Conservation (phyloP, 768 basidiomycete species). For the Grammothele lineata region DNA sequence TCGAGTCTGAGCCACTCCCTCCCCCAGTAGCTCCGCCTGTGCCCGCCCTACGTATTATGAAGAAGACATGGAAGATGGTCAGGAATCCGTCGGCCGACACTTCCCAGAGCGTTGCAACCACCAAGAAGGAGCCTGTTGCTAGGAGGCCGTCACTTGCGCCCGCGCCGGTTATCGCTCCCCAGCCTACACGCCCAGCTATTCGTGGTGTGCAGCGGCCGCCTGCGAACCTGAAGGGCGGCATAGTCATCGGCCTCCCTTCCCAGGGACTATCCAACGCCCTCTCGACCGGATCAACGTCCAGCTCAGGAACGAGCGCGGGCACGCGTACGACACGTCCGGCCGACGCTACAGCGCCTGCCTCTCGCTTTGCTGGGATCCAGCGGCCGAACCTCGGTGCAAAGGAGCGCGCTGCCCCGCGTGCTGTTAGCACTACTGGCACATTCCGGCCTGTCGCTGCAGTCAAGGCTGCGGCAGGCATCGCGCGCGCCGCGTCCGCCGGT, state of each 20-base stretch:
- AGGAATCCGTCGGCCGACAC: conserved; percentile 2
- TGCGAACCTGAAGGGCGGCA: conserved; percentile 10
- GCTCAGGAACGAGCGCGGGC: conserved; percentile 2
- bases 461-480: background rate
- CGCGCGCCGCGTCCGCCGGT: background rate
- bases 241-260: conserved; percentile 10
- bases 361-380: conserved; percentile 14
- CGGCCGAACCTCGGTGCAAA: conserved; percentile 12
- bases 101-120: background rate
- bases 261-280: background rate
- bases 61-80: conserved; percentile 26
- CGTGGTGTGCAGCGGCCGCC: conserved; percentile 28
- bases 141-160: background rate
- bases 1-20: conserved; percentile 4
- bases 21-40: conserved; percentile 17
- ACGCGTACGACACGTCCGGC: background rate
- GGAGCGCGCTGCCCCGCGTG: conserved; percentile 1
- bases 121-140: background rate
- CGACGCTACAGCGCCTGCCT: background rate
- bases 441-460: background rate
- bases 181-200: conserved; percentile 15
- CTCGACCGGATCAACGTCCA: conserved; percentile 5
- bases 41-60: conserved; percentile 26
- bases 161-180: background rate
- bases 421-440: conserved; percentile 1